Base-by-base conservation (phyloP, 352 stramenopile species). In the Elongisporangium prolatum region DNA sequence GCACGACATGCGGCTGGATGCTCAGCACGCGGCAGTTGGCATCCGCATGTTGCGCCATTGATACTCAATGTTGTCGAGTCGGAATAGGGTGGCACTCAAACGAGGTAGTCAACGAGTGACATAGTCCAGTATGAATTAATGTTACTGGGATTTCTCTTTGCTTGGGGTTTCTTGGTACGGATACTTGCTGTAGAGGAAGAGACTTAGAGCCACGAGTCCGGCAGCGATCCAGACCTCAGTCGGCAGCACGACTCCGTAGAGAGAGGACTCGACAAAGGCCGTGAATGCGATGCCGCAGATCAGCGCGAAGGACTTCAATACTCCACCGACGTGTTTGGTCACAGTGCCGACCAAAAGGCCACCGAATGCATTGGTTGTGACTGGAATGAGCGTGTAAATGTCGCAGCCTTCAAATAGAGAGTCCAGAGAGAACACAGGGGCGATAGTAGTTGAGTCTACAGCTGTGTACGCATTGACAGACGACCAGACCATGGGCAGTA, bases 221-320 rank as follows among this genome's bases (percentile, higher is more conserved):
- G 84, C 81, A 7, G 84, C 77, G n/a, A 93, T 63, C 59, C 76
- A 91, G 18, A 92, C 79, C 24, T 91, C 71, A 3, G 63, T 54
- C 0, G 84, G 73, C 20, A 93, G 72, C 25, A 84, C 72, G 13
- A 68, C 61, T 50, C 72, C 74, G 60, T 95, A 92, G 24, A 93
- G 64, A 56, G 68, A 75, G 54, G 77, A 85, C 64, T 96, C 85
- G 37, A 89, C 72, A 50, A 91, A 71, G 21, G 86, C 88, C 37
- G 89, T 96, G 63, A 95, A 88, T 22, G 89, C 72, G 55, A 96
- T 97, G 38, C 89, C 89, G 34, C 81, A 84, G 51, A 97, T 90
- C 38, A 97, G 67, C 13, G 87, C 82, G 52, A 96, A 97, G 4
- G 84, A 92, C 66, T 97, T 97, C 60, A 93, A 69, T 50, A 97